Conservation (phyloP, 129 eudicot species). For the Daucus carota region DH1_v3.0 NC_030388.2:17873501-17874000, state of each 20-base stretch:
- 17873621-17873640: not conserved
- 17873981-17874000: not conserved
- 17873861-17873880: not conserved
- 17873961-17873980: not conserved
- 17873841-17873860: not conserved
- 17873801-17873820: no score
- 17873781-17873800: no score
- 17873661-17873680: not conserved
- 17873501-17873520: conserved; percentile 11
- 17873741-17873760: not conserved
- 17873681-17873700: conserved; percentile 1
- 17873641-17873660: no score
- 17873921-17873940: not conserved
- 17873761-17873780: not conserved
- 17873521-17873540: conserved; percentile 1
- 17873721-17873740: not conserved
- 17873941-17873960: not conserved
- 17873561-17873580: not conserved
- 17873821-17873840: not conserved
- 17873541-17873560: conserved; percentile 5
- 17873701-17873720: not conserved
- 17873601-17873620: not conserved
- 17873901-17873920: not conserved
- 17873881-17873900: not conserved
- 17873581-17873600: not conserved